phyloP scores from a whole-genome alignment of 2,329 filamentous ascomycete species.

The Neurospora sp. region DNA sequence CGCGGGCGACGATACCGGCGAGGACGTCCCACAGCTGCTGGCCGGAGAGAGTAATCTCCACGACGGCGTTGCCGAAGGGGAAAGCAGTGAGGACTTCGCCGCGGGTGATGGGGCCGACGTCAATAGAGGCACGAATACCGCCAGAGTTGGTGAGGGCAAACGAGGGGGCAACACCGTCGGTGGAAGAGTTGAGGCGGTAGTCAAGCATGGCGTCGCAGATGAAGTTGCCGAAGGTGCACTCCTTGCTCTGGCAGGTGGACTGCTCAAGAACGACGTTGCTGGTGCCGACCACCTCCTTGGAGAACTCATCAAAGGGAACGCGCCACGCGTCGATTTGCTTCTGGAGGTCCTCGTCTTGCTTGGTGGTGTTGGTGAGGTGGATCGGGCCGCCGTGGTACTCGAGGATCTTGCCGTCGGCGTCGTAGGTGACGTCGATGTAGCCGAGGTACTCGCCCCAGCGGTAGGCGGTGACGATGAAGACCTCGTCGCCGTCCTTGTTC shows the following conservation, averaged over 20 bases:
- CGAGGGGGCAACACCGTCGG: slow-evolving; percentile 30
- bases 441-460: slow-evolving; percentile 61
- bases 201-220: slow-evolving; percentile 50
- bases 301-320: slow-evolving; percentile 49
- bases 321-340: slow-evolving; percentile 49
- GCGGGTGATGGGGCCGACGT: slow-evolving; percentile 49
- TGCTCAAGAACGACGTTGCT: slow-evolving; percentile 49
- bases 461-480: slow-evolving; percentile 58
- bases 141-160: slow-evolving; percentile 56
- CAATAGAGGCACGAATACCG: slow-evolving; percentile 54
- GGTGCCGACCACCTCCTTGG: slow-evolving; percentile 44
- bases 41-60: slow-evolving; percentile 44
- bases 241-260: slow-evolving; percentile 43
- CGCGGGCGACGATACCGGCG: slow-evolving; percentile 45
- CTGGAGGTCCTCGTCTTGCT: slow-evolving; percentile 46
- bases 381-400: slow-evolving; percentile 54
- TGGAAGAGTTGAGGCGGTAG: slow-evolving; percentile 42
- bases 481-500: slow-evolving; percentile 53
- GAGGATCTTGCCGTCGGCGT: slow-evolving; percentile 48
- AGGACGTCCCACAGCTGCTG: slow-evolving; percentile 45
- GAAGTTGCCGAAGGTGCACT: slow-evolving; percentile 48
- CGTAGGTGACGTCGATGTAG: slow-evolving; percentile 57
- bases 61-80: slow-evolving; percentile 55
- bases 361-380: slow-evolving; percentile 51
- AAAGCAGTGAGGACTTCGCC: slow-evolving; percentile 55